Percentiles rank a stretch among this genome's conserved stretches.
Conservation (phyloP, 2,329 filamentous ascomycete genomes). For the Trichoderma sp. region DNA sequence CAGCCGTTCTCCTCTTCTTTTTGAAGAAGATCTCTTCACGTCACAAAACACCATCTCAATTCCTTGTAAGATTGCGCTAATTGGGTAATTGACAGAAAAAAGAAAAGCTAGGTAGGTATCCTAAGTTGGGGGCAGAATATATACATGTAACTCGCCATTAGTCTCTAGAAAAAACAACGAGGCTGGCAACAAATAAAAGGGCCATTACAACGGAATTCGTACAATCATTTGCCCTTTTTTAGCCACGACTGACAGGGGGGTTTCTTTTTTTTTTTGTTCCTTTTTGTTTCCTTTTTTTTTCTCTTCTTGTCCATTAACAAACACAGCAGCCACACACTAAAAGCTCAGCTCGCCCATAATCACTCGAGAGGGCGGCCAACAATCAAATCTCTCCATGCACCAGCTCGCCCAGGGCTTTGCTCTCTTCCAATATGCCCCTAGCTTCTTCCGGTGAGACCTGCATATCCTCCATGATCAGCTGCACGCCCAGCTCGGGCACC, state of each 20-base stretch:
- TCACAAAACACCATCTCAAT: background rate
- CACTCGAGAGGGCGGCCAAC: background rate
- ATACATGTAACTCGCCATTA: background rate
- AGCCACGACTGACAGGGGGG: background rate
- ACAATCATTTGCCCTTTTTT: background rate
- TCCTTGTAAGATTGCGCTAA: background rate
- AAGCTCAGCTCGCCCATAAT: background rate
- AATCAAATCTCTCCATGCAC: constrained; percentile 61
- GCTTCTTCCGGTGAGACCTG: constrained; percentile 46
- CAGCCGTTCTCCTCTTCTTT: background rate
- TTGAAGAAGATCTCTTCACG: background rate
- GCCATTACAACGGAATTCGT: background rate
- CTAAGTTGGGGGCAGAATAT: background rate
- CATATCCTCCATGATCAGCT: constrained; percentile 61
- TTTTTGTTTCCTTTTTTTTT: background rate
- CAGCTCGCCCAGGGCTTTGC: constrained; percentile 66
- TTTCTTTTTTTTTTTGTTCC: background rate
- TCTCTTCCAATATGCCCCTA: constrained; percentile 63
- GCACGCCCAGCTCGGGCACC: constrained; percentile 68
- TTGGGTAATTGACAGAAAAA: background rate
- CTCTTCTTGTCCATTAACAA: background rate
- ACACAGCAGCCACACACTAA: background rate
- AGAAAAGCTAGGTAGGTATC: background rate
- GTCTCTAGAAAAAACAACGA: background rate
- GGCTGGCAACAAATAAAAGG: background rate